phyloP scores from a whole-genome alignment of 805 yeast genomes.

The Wickerhamomyces queroliae region DNA sequence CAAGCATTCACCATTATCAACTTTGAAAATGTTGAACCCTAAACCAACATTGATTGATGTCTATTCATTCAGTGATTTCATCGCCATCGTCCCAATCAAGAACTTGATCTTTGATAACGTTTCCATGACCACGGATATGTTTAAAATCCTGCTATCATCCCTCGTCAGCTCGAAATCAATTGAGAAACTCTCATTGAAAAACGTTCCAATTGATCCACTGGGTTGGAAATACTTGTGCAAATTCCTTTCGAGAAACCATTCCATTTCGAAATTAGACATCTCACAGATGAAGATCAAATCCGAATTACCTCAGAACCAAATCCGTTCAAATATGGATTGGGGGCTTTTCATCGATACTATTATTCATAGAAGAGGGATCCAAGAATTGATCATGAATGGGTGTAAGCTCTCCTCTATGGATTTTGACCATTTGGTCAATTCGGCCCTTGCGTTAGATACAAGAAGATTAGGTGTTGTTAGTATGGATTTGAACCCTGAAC shows the following conservation, averaged over 20 bases:
- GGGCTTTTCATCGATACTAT: conserved; percentile 64
- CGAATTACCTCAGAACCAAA: conserved; percentile 25
- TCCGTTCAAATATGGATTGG: conserved; percentile 84
- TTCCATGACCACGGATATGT: conserved; percentile 66
- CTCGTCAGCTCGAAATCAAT: conserved; percentile 59
- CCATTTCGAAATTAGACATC: conserved; percentile 55
- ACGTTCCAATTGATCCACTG: conserved; percentile 62
- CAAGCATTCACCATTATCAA: conserved; percentile 67
- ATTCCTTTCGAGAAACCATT: conserved; percentile 60
- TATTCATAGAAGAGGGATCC: conserved; percentile 65
- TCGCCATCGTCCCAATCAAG: conserved; percentile 77
- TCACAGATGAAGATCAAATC: conserved; percentile 51
- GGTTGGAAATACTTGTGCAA: conserved; percentile 82
- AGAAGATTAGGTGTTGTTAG: conserved; percentile 72
- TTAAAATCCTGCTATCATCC: conserved; percentile 65
- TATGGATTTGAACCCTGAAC: conserved; percentile 57
- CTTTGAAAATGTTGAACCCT: conserved; percentile 76
- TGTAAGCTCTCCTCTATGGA: conserved; percentile 52
- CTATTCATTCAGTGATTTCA: conserved; percentile 81
- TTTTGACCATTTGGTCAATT: conserved; percentile 49
- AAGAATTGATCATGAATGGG: conserved; percentile 78
- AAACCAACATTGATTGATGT: conserved; percentile 85
- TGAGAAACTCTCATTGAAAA: conserved; percentile 70
- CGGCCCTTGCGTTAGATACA: conserved; percentile 50
- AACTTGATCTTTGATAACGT: conserved; percentile 79